Evolutionary conservation across 495 filamentous ascomycete species (phyloP).

Genomic region (Daldinia vernicosa): DNA sequence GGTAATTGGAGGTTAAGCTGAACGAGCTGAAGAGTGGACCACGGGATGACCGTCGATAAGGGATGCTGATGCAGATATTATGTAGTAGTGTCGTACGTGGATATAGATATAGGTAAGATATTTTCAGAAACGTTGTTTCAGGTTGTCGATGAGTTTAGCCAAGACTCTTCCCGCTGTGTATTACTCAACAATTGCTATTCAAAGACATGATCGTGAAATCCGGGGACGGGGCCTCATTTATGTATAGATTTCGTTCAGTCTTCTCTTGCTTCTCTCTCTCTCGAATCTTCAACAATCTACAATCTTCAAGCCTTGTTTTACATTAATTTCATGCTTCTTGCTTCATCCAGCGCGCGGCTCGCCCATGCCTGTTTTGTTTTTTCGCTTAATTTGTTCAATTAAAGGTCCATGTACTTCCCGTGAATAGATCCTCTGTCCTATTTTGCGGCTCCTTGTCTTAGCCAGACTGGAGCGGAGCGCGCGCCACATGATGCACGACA

Average conservation of each 20-base stretch:
- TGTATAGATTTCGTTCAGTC: conserved; percentile 1
- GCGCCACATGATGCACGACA: conserved; percentile 42
- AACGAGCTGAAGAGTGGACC: conserved; percentile 40
- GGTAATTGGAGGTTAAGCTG: conserved; percentile 25
- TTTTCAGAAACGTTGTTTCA: conserved; percentile 33
- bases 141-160: conserved; percentile 3
- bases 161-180: conserved; percentile 33
- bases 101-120: conserved; percentile 16
- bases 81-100: conserved; percentile 26
- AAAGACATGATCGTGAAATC: conserved; percentile 19
- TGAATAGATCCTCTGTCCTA: conserved; percentile 23
- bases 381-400: conserved; percentile 27
- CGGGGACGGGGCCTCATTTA: conserved; percentile 23
- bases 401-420: conserved; percentile 29
- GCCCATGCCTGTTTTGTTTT: conserved; percentile 26
- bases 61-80: conserved; percentile 10
- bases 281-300: not conserved
- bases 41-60: conserved; percentile 32
- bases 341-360: conserved; percentile 46
- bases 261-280: conserved; percentile 6
- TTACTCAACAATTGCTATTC: conserved; percentile 18
- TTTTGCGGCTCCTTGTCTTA: conserved; percentile 33
- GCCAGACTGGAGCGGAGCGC: conserved; percentile 32
- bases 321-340: conserved; percentile 17
- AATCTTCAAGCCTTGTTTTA: conserved; percentile 1